phyloP scores from a whole-genome alignment of 2,329 filamentous ascomycete genomes.

The Colletotrichum plurivorum region DNA sequence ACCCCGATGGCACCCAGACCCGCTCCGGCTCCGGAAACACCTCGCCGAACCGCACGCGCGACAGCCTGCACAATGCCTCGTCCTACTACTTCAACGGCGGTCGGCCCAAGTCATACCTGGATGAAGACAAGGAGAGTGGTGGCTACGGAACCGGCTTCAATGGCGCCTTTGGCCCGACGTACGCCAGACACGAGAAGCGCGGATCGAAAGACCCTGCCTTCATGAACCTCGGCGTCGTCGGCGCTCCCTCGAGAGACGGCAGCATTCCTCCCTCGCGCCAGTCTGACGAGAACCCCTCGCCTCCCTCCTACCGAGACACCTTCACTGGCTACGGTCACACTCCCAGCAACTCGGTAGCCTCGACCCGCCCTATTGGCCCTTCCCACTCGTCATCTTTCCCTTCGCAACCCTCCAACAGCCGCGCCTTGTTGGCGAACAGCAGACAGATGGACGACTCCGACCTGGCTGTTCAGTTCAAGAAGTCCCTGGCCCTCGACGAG shows the following conservation, averaged over 20 bases:
- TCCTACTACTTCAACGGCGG: slow-evolving; percentile 58
- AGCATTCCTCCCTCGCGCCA: slow-evolving; percentile 71
- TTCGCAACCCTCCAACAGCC: slow-evolving; percentile 56
- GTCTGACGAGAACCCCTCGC: slow-evolving; percentile 54
- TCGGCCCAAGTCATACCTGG: slow-evolving; percentile 51
- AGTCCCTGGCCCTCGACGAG: slow-evolving; percentile 53
- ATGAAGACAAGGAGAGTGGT: slow-evolving; percentile 55
- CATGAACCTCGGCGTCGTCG: slow-evolving; percentile 57
- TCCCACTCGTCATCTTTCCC: slow-evolving; percentile 63
- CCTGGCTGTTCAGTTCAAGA: slow-evolving; percentile 51
- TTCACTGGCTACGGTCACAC: slow-evolving; percentile 53
- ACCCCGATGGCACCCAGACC: slow-evolving; percentile 61
- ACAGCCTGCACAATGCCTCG: slow-evolving; percentile 61
- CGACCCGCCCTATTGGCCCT: slow-evolving; percentile 59
- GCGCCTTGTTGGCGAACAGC: slow-evolving; percentile 53
- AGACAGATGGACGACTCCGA: slow-evolving; percentile 56
- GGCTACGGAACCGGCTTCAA: slow-evolving; percentile 46
- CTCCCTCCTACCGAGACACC: slow-evolving; percentile 51
- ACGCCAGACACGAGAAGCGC: slow-evolving; percentile 47
- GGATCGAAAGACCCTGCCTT: slow-evolving; percentile 57
- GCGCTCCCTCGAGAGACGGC: slow-evolving; percentile 61
- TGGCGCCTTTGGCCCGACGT: slow-evolving; percentile 35
- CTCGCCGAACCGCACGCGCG: slow-evolving; percentile 71
- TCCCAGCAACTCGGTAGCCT: slow-evolving; percentile 61
- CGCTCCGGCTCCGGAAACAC: slow-evolving; percentile 65